Evolutionary conservation across 805 yeast species (phyloP).

Genomic region (Candida pini): DNA sequence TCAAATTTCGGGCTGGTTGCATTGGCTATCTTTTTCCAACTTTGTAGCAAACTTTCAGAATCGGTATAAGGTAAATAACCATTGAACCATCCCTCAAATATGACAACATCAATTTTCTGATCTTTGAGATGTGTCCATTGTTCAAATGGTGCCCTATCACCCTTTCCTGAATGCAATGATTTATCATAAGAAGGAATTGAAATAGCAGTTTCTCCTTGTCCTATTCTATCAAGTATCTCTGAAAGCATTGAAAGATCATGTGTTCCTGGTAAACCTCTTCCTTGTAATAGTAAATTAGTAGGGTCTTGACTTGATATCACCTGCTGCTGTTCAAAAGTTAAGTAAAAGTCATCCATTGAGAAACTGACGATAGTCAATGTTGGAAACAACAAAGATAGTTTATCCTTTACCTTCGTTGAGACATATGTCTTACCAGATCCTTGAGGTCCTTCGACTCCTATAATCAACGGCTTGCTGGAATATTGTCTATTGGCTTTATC

Average conservation of each 20-base stretch:
- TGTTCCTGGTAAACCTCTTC: conserved; percentile 92
- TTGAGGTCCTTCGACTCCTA: conserved; percentile 67
- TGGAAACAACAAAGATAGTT: conserved; percentile 33
- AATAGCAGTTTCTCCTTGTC: conserved; percentile 23
- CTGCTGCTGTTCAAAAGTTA: conserved; percentile 58
- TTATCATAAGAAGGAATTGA: conserved; percentile 74
- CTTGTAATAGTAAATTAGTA: conserved; percentile 44
- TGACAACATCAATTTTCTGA: conserved; percentile 52
- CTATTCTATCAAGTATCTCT: conserved; percentile 30
- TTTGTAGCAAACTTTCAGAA: conserved; percentile 21
- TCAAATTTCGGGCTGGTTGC: conserved; percentile 15
- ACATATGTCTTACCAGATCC: conserved; percentile 73
- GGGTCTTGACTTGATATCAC: conserved; percentile 34
- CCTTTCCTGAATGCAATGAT: conserved; percentile 62
- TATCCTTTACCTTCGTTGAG: conserved; percentile 34
- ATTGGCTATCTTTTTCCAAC: conserved; percentile 23
- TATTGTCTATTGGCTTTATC: conserved; percentile 13
- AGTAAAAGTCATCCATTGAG: conserved; percentile 85
- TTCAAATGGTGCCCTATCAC: conserved; percentile 54
- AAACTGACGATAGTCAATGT: conserved; percentile 38
- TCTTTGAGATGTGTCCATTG: conserved; percentile 32
- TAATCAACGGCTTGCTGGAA: conserved; percentile 30
- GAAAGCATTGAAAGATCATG: conserved; percentile 61
- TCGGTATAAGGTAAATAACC: conserved; percentile 54
- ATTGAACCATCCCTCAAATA: conserved; percentile 93